These are phyloP conservation scores for Coemansia sp. DNA, from an alignment of 192 early-diverging fungal species.

Conservation along the genomic window DNA sequence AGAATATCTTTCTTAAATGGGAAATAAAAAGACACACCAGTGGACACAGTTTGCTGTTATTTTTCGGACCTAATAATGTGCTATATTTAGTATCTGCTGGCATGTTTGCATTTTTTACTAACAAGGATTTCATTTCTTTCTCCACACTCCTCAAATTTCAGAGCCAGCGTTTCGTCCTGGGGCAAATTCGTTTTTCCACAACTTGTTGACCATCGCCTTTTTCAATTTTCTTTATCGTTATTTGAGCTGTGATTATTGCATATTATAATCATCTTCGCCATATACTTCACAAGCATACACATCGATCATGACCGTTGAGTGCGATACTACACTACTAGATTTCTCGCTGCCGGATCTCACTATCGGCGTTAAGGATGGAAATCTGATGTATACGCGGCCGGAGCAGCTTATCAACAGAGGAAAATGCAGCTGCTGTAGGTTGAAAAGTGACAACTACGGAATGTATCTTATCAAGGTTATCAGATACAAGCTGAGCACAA, in stretches of 20 bases:
- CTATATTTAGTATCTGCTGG: neutral
- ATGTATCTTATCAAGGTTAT: constrained; percentile 17
- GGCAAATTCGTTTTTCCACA: neutral
- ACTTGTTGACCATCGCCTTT: neutral
- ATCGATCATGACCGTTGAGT: neutral
- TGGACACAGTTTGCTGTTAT: too few species aligned
- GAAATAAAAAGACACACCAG: neutral
- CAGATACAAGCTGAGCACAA: constrained; percentile 20
- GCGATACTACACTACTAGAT: constrained; percentile 19
- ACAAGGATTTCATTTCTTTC: neutral
- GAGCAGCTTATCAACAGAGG: constrained; percentile 40
- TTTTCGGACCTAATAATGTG: neutral
- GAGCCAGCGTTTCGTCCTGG: neutral
- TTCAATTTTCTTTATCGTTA: neutral
- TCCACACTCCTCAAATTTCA: neutral
- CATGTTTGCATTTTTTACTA: neutral
- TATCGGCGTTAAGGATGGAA: constrained; percentile 43
- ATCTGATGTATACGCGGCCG: constrained; percentile 37
- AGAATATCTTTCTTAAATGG: neutral
- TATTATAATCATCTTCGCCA: neutral
- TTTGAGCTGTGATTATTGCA: neutral
- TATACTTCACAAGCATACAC: neutral
- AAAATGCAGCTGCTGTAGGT: constrained; percentile 32
- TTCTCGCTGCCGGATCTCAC: constrained; percentile 40
- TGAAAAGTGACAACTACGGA: constrained; percentile 8